phyloP scores from a whole-genome alignment of 805 yeast species.

The Debaryomyces maramus region DNA sequence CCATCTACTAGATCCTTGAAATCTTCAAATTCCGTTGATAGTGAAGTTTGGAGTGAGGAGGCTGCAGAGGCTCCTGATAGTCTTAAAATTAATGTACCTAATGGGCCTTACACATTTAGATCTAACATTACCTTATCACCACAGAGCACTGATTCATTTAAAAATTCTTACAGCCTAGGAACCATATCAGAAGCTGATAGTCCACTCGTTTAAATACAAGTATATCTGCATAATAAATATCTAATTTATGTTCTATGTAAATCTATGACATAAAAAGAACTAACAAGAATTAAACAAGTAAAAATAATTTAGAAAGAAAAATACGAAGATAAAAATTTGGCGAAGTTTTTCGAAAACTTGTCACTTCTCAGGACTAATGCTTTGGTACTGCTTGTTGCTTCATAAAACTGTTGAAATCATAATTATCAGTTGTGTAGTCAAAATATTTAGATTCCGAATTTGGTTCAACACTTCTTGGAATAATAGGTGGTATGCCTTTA shows the following conservation, averaged over 20 bases:
- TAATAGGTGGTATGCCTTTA: background rate
- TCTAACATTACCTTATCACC: background rate
- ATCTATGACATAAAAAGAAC: background rate
- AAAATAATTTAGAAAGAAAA: background rate
- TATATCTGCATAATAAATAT: slow-evolving; percentile 1
- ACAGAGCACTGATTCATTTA: slow-evolving; percentile 13
- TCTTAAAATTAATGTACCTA: background rate
- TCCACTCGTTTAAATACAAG: slow-evolving; percentile 6
- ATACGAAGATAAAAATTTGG: background rate
- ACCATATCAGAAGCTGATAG: slow-evolving; percentile 24
- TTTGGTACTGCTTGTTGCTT: slow-evolving; percentile 18
- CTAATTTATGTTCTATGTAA: background rate
- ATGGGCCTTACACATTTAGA: slow-evolving; percentile 4
- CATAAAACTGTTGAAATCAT: slow-evolving; percentile 41
- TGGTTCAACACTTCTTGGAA: too few relatives aligned
- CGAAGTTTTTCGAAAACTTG: too few relatives aligned
- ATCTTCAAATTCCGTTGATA: slow-evolving; percentile 21
- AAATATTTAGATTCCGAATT: slow-evolving; percentile 28
- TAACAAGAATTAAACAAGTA: too few relatives aligned
- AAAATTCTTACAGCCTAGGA: slow-evolving; percentile 13
- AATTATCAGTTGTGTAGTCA: slow-evolving; percentile 34
- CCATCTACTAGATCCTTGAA: slow-evolving; percentile 29
- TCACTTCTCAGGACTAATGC: too few relatives aligned
- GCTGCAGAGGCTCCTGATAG: background rate
- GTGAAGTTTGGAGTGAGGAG: background rate